Conservation (phyloP, 192 early-diverging fungal species). For the Rhizoclosmatium globosum region DNA sequence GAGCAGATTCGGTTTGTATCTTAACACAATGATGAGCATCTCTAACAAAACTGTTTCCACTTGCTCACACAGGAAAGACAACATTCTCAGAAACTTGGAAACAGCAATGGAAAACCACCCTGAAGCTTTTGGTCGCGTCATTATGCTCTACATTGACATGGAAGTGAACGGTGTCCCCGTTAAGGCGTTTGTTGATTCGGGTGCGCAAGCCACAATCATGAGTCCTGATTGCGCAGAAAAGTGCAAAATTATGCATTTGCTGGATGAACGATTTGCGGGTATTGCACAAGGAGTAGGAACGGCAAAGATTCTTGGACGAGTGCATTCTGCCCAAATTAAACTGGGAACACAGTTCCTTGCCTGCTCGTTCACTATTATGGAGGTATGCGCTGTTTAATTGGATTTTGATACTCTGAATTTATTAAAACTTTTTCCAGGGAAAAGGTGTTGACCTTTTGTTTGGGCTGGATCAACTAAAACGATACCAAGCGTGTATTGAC, state of each 20-base stretch:
- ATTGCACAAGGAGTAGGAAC: conserved; percentile 93
- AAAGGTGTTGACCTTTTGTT: conserved; percentile 90
- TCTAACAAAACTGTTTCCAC: background rate
- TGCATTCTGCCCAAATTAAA: conserved; percentile 88
- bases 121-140: conserved; percentile 90
- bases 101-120: conserved; percentile 92
- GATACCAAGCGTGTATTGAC: conserved; percentile 93
- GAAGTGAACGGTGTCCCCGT: conserved; percentile 89
- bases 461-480: conserved; percentile 95
- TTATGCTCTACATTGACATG: conserved; percentile 90
- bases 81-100: conserved; percentile 26
- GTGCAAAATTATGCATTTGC: conserved; percentile 82
- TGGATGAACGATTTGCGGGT: conserved; percentile 89
- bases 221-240: conserved; percentile 62
- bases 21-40: background rate
- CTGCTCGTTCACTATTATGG: conserved; percentile 94
- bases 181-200: conserved; percentile 97
- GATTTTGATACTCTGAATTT: background rate
- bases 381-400: conserved; percentile 45
- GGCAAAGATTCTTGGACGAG: conserved; percentile 95
- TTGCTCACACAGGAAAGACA: conserved; percentile 12
- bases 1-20: conserved; percentile 79
- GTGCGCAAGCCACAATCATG: conserved; percentile 93
- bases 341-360: conserved; percentile 80
- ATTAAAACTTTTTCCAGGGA: conserved; percentile 59